Evolutionary conservation across 352 stramenopile genomes (phyloP).

Genomic region (Pythium sp.): DNA sequence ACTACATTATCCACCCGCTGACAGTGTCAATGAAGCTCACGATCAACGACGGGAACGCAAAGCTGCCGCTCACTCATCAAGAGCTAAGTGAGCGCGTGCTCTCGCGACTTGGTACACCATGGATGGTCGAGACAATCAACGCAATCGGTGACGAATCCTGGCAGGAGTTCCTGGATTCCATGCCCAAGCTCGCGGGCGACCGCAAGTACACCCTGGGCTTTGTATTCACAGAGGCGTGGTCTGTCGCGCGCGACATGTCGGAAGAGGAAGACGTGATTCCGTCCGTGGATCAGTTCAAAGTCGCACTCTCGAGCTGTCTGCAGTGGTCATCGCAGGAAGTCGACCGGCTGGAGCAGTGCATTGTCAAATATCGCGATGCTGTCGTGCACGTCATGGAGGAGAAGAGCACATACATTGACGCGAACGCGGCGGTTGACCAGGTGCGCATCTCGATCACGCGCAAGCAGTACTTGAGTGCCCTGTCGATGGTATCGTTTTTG

Average conservation of each 20-base stretch:
- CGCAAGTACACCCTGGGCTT: constrained; percentile 83
- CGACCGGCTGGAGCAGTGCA: constrained; percentile 50
- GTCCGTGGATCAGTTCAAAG: constrained; percentile 68
- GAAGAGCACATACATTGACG: constrained; percentile 87
- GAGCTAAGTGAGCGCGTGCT: constrained; percentile 72
- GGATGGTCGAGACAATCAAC: constrained; percentile 77
- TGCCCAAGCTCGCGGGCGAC: constrained; percentile 68
- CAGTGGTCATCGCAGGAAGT: constrained; percentile 69
- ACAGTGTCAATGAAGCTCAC: constrained; percentile 79
- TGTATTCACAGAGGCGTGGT: constrained; percentile 84
- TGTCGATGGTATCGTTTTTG: constrained; percentile 75
- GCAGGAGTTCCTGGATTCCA: constrained; percentile 63
- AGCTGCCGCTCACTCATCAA: constrained; percentile 75
- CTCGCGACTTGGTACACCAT: constrained; percentile 66
- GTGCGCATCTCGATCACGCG: constrained; percentile 62
- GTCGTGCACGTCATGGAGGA: constrained; percentile 84
- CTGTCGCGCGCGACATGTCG: constrained; percentile 62
- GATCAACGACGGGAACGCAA: constrained; percentile 77
- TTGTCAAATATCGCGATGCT: constrained; percentile 71
- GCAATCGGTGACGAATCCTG: constrained; percentile 66
- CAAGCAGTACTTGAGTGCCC: constrained; percentile 69
- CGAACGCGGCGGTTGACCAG: constrained; percentile 64
- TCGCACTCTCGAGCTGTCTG: constrained; percentile 69
- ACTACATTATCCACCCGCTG: constrained; percentile 75
- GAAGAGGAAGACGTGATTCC: constrained; percentile 80